Evolutionary conservation across 192 early-diverging fungal species (phyloP).

Genomic region (Funneliformis geosporum): DNA sequence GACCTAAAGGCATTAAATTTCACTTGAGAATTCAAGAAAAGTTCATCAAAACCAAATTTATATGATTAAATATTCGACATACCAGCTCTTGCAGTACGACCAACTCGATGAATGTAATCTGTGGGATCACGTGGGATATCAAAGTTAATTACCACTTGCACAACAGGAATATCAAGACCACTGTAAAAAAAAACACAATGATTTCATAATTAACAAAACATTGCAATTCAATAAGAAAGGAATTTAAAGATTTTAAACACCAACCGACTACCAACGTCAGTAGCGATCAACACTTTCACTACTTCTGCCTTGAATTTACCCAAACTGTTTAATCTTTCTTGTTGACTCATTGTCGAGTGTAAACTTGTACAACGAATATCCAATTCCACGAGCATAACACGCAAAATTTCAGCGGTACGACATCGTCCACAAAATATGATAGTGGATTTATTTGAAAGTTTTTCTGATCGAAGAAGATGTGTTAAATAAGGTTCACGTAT

Average conservation of each 20-base stretch:
- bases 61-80: not conserved
- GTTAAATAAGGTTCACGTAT: constrained; percentile 88
- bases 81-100: constrained; percentile 97
- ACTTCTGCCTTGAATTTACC: constrained; percentile 90
- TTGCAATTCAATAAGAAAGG: not conserved
- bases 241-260: constrained; percentile 13
- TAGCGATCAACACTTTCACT: constrained; percentile 88
- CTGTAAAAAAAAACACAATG: constrained; percentile 39
- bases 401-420: constrained; percentile 79
- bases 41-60: not conserved
- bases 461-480: constrained; percentile 71
- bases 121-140: constrained; percentile 94
- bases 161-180: constrained; percentile 96
- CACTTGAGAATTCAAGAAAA: not conserved
- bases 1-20: constrained; percentile 19
- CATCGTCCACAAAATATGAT: constrained; percentile 95
- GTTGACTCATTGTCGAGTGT: constrained; percentile 93
- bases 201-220: not conserved
- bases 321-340: constrained; percentile 84
- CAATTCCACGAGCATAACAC: constrained; percentile 87
- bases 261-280: constrained; percentile 94
- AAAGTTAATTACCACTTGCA: constrained; percentile 91
- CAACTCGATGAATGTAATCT: constrained; percentile 98
- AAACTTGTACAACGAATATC: constrained; percentile 87
- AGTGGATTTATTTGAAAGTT: constrained; percentile 74